Evolutionary conservation across 2,329 filamentous ascomycete species (phyloP), one percentile per base, ranked within the genome.

Genomic region (Ophiostoma piceae): DNA sequence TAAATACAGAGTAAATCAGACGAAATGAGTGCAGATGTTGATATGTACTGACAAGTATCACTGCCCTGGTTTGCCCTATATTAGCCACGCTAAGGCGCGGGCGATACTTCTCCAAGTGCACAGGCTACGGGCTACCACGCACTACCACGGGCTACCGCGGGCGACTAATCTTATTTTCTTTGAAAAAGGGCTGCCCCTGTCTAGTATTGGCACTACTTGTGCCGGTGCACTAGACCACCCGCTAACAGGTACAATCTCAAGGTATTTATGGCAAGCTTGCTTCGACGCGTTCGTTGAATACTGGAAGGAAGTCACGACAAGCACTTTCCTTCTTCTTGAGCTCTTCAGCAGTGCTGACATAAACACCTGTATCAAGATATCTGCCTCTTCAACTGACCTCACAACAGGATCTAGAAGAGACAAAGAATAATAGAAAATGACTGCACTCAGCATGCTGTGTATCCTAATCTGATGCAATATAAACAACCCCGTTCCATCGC

Each of bases 141-240:
- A 35, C 35, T 35, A 62, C 57, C 12, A 32, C 51, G 16, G 43
- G 16, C 43, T 47, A 47, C 41, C 14, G 14, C 43, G 14, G 43
- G 51, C 51, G 7, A 57, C 51, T 26, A 57, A 57, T 57, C 51
- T 57, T 22, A 57, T 57, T 57, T 26, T 60, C 54, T 60, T 32
- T 26, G 22, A 60, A 7, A 60, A 32, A 26, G n/a, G 51, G 57
- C 26, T 62, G 14, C 57, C 57, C 57, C 57, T 62, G 57, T 62
- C 57, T 62, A 62, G 57, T 62, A 32, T 62, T 32, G 57, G 12
- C 57, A 57, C 51, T 57, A 57, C n/a, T 57, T 57, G 22, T 57
- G 51, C 51, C 22, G 51, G 22, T 26, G 22, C n/a, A 57, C 26
- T 62, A 62, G 57, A 16, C 54, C 11, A 32, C 57, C 51, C 51